Conservation (phyloP, 2,329 filamentous ascomycete species). For the Pseudopyricularia javanii region DNA sequence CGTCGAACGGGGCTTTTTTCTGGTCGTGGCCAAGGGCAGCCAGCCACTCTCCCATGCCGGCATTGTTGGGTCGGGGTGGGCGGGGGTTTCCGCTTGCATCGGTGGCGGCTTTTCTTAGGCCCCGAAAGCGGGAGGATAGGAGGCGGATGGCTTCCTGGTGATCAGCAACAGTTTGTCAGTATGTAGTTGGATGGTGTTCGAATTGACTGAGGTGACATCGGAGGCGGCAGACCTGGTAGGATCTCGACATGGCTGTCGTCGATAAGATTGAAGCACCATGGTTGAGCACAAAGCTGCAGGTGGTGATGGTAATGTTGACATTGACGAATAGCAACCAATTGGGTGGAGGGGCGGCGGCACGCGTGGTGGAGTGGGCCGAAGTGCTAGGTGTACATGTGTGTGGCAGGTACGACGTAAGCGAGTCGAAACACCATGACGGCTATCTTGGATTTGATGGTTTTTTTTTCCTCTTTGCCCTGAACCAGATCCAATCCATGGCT, state of each 20-base stretch:
- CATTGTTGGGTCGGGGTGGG: constrained; percentile 10
- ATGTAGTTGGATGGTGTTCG: neutral
- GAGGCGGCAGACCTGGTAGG: neutral
- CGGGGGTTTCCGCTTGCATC: constrained; percentile 5
- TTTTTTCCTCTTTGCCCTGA: too few species aligned
- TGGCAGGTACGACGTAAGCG: too few species aligned
- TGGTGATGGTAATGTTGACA: too few species aligned
- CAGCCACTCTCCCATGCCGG: constrained; percentile 11
- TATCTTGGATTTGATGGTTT: too few species aligned
- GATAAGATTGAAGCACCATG: too few species aligned
- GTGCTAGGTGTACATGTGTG: too few species aligned
- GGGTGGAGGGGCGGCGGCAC: too few species aligned
- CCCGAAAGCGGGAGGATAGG: neutral
- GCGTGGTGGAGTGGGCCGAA: too few species aligned
- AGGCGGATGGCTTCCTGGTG: neutral
- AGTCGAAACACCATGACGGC: too few species aligned
- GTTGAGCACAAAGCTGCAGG: too few species aligned
- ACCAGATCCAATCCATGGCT: too few species aligned
- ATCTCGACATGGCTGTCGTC: neutral
- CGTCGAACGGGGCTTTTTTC: neutral
- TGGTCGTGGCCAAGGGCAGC: neutral
- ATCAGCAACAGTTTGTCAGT: neutral
- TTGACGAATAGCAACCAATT: too few species aligned
- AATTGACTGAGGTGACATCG: neutral
- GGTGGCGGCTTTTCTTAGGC: constrained; percentile 2